phyloP scores from a whole-genome alignment of 2,329 filamentous ascomycete genomes.

The Fusarium burgessii region DNA sequence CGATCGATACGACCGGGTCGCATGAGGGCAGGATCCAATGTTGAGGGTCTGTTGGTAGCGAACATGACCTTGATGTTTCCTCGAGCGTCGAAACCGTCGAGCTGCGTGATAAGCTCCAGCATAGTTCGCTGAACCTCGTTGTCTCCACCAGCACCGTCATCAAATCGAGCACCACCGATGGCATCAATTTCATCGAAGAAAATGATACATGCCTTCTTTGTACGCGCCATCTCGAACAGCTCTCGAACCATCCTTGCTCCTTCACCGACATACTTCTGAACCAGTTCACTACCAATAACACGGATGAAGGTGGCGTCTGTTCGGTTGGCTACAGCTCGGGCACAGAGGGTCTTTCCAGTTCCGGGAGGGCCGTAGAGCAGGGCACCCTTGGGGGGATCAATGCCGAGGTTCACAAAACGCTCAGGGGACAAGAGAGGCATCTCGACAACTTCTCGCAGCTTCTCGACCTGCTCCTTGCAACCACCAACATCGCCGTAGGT shows the following conservation, averaged over 20 bases:
- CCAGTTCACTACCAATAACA: constrained; percentile 96
- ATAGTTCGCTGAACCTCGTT: constrained; percentile 98
- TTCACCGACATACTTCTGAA: constrained; percentile 99
- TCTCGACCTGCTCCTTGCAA: constrained; percentile 99
- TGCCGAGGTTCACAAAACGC: constrained; percentile 97
- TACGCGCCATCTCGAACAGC: constrained; percentile 98
- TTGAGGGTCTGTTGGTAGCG: constrained; percentile 95
- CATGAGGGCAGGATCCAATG: constrained; percentile 96
- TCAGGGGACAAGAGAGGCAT: constrained; percentile 97
- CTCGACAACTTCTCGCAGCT: constrained; percentile 97
- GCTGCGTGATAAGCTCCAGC: constrained; percentile 96
- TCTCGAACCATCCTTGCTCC: constrained; percentile 98
- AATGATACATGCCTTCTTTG: constrained; percentile 99
- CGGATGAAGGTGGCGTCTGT: constrained; percentile 99
- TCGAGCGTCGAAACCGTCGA: constrained; percentile 95
- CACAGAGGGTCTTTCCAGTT: constrained; percentile 99
- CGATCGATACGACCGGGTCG: constrained; percentile 96
- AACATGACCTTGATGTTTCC: constrained; percentile 99
- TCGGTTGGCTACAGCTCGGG: constrained; percentile 95
- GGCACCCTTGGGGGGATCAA: constrained; percentile 97
- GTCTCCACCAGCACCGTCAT: constrained; percentile 95
- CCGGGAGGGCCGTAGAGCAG: constrained; percentile 96
- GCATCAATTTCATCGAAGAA: constrained; percentile 97
- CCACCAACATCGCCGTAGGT: constrained; percentile 99
- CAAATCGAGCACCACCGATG: constrained; percentile 94